Percentiles rank a stretch among this genome's conserved stretches.
phyloP scores from a whole-genome alignment of 2,329 filamentous ascomycete genomes.

The Epichloe scottii region DNA sequence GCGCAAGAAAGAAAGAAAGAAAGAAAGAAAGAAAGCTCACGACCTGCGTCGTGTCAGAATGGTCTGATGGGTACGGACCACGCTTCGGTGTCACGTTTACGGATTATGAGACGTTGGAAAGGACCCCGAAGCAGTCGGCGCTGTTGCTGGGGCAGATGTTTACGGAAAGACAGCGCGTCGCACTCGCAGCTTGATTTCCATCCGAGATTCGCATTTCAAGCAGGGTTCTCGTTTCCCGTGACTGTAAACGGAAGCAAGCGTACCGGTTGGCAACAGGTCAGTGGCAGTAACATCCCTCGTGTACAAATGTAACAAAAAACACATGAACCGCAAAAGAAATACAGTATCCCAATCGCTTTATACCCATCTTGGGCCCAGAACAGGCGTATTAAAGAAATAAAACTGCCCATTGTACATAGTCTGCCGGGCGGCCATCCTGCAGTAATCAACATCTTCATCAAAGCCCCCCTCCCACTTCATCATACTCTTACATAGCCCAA shows the following conservation, averaged over 20 bases:
- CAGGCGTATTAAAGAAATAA: no score
- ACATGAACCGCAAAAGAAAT: no score
- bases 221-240: no score
- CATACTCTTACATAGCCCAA: slow-evolving; percentile 3
- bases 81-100: slow-evolving; percentile 26
- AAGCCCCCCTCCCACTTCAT: background rate
- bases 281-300: no score
- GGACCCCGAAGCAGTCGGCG: slow-evolving; percentile 26
- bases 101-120: slow-evolving; percentile 23
- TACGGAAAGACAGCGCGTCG: slow-evolving; percentile 9
- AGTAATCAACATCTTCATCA: no score
- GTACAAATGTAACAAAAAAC: no score
- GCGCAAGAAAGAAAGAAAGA: background rate
- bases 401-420: no score
- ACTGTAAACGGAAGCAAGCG: background rate
- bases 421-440: no score
- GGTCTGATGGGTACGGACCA: slow-evolving; percentile 26
- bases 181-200: background rate
- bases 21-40: background rate
- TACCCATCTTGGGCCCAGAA: no score
- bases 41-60: slow-evolving; percentile 9
- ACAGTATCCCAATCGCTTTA: no score
- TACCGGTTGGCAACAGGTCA: background rate
- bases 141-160: slow-evolving; percentile 17
- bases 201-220: no score